Percentiles rank a stretch among this genome's conserved stretches.
Conservation (phyloP, 495 filamentous ascomycete species). For the Diplogelasinospora grovesii region DNA sequence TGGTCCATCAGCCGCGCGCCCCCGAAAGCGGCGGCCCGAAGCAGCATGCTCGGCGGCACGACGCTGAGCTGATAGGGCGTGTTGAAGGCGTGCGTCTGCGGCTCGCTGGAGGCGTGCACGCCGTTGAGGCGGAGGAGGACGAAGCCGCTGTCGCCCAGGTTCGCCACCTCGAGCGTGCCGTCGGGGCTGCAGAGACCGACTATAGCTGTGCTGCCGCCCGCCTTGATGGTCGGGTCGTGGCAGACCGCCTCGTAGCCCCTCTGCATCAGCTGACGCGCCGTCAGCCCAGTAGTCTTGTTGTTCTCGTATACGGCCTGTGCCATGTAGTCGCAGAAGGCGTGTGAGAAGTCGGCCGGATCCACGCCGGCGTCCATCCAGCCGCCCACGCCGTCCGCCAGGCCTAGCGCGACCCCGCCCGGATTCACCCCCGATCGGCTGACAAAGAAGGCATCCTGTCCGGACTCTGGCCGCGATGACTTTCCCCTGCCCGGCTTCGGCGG, state of each 20-base stretch:
- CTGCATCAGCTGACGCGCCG: constrained; percentile 68
- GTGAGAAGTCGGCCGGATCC: constrained; percentile 91
- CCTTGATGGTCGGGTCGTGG: constrained; percentile 61
- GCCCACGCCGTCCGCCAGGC: constrained; percentile 89
- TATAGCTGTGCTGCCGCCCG: constrained; percentile 85
- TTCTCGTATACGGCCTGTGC: constrained; percentile 54
- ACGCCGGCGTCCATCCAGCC: constrained; percentile 88
- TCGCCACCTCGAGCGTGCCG: constrained; percentile 78
- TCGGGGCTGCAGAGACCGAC: constrained; percentile 64
- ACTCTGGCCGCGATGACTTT: constrained; percentile 58
- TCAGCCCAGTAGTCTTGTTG: constrained; percentile 33
- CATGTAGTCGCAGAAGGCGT: constrained; percentile 91
- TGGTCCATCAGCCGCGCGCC: constrained; percentile 72
- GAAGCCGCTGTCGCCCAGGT: constrained; percentile 97
- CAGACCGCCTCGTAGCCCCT: constrained; percentile 75
- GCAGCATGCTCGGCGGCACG: constrained; percentile 70
- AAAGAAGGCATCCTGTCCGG: constrained; percentile 96
- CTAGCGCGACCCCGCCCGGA: constrained; percentile 60
- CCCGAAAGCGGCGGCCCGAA: constrained; percentile 71
- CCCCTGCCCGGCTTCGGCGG: constrained; percentile 38
- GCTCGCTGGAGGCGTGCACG: constrained; percentile 71
- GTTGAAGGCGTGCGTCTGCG: constrained; percentile 96
- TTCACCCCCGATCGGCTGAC: constrained; percentile 62
- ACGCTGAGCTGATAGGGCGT: constrained; percentile 92
- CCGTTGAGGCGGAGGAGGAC: constrained; percentile 76